Evolutionary conservation across 164 flowering plant genomes (phyloP).

Genomic region (Vitis amurensis): DNA sequence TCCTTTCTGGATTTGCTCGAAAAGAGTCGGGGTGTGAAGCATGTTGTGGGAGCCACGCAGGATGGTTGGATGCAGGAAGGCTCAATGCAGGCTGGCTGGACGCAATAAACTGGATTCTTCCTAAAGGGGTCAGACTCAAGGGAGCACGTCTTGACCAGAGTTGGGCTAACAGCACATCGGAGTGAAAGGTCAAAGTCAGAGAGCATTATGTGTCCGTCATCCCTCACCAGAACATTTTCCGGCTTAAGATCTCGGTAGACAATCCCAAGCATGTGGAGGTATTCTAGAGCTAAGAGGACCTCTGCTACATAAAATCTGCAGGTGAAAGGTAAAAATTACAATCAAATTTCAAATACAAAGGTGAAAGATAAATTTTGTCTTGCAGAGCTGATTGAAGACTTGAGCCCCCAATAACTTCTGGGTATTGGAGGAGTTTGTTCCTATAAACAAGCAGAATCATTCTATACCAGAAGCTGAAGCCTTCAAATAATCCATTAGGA

Average conservation of each 20-base stretch:
- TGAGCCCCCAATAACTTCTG: no score
- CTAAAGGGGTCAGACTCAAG: slow-evolving; percentile 57
- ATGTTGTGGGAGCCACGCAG: slow-evolving; percentile 76
- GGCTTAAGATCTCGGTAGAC: slow-evolving; percentile 93
- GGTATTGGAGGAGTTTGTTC: no score
- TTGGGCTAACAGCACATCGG: slow-evolving; percentile 80
- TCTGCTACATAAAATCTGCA: slow-evolving; percentile 91
- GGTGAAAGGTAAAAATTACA: slow-evolving; percentile 1
- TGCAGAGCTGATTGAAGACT: no score
- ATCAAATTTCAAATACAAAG: not conserved
- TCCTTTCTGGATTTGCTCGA: slow-evolving; percentile 79
- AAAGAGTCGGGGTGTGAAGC: slow-evolving; percentile 79
- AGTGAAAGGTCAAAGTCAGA: slow-evolving; percentile 91
- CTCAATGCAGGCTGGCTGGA: slow-evolving; percentile 76
- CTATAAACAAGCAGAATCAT: no score
- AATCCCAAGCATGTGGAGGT: slow-evolving; percentile 94
- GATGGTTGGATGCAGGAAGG: slow-evolving; percentile 88
- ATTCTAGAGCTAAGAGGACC: slow-evolving; percentile 77
- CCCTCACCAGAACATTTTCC: slow-evolving; percentile 90
- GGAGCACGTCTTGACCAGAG: slow-evolving; percentile 63
- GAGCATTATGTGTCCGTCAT: slow-evolving; percentile 94
- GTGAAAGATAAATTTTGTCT: no score
- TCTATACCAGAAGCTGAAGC: no score
- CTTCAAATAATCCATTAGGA: no score
- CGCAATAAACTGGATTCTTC: slow-evolving; percentile 63